Base-by-base conservation (phyloP, 2,329 filamentous ascomycete genomes). In the Microdochium paspali region DNA sequence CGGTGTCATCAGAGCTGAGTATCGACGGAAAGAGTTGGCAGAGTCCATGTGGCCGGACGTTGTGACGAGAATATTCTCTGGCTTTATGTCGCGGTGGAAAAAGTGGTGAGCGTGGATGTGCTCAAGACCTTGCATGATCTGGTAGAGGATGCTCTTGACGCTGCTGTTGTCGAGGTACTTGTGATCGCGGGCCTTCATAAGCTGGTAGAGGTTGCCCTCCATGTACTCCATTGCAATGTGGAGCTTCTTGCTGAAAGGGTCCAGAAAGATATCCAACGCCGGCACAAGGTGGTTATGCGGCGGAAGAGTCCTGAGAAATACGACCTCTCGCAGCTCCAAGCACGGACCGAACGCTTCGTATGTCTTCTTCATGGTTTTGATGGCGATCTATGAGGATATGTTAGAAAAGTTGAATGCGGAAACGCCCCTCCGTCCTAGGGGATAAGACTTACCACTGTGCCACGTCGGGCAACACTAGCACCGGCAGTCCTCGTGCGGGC, bases 331-430 rank as follows among this genome's bases (percentile, higher is more conserved):
- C 47, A 98, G 79, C 67, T 98, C 93, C 53, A 96, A 71, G 65
- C 93, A 98, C 46, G 90, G 86, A 15, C 80, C 72, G 62, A 96
- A 90, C 2, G 88, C 95, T 58, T 97, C 90, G 59, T 97, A 98
- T 0, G 86, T 90, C 79, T 98, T 98, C 77, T 98, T 98, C 93
- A 98, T 98, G 5, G 93, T 97, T 71, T 98, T 98, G 71, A 98
- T 96, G 40, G 93, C 93, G 59, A 98, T 87, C 93, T 97, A 56
- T 49, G 47, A 48, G 48, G 46, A 6, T 10, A n/a, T 31, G 40
- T 40, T 6, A 40, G 35, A 12, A 15, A 4, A 21, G 12, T 21
- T 6, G 7, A 9, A 35, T 4, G 15, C 31, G 5, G 35, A 21
- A 9, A 7, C 4, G 35, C 10, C 6, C 21, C 42, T 21, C 12